A percentile compares a stretch with the other conserved stretches of the same genome.
These are phyloP conservation scores for Talaromyces ruber DNA, from an alignment of 495 filamentous ascomycete species.

Conservation along the genomic window DNA sequence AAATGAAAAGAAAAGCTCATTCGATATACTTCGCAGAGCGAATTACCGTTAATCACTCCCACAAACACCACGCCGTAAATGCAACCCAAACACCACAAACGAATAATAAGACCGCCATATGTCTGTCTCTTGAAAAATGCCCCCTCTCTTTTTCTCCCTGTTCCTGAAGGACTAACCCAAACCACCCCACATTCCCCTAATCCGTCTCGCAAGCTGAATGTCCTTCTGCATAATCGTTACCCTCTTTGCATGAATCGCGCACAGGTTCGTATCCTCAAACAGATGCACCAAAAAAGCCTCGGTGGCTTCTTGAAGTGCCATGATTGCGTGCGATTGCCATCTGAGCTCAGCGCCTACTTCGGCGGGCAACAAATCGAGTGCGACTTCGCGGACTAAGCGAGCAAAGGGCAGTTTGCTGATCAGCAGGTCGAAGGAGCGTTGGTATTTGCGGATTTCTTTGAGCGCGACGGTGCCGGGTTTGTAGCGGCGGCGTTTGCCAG, in stretches of 20 bases:
- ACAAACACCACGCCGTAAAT: constrained; percentile 1
- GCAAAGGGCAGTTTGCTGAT: constrained; percentile 79
- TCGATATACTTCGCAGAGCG: background rate
- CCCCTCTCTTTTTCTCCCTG: background rate
- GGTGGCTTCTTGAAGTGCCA: constrained; percentile 82
- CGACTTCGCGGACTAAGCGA: constrained; percentile 84
- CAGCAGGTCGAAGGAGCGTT: constrained; percentile 73
- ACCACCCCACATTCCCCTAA: constrained; percentile 63
- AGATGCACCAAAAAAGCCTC: constrained; percentile 91
- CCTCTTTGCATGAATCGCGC: constrained; percentile 90
- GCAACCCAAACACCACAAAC: background rate
- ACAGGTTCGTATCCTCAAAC: constrained; percentile 93
- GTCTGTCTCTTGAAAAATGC: background rate
- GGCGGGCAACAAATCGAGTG: constrained; percentile 44
- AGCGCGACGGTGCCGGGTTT: constrained; percentile 78
- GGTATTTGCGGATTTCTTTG: constrained; percentile 78
- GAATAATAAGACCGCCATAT: background rate
- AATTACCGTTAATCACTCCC: background rate
- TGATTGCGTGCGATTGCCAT: constrained; percentile 89
- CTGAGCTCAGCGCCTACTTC: constrained; percentile 53
- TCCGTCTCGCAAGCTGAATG: constrained; percentile 80
- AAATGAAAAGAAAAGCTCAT: background rate
- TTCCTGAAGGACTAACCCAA: constrained; percentile 33
- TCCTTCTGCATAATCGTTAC: constrained; percentile 98
- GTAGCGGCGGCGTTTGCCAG: constrained; percentile 58